A percentile compares a stretch with the other conserved stretches of the same genome.
These are phyloP conservation scores for Sporothrix inflata DNA, from an alignment of 2,329 filamentous ascomycete genomes.

Conservation along the genomic window DNA sequence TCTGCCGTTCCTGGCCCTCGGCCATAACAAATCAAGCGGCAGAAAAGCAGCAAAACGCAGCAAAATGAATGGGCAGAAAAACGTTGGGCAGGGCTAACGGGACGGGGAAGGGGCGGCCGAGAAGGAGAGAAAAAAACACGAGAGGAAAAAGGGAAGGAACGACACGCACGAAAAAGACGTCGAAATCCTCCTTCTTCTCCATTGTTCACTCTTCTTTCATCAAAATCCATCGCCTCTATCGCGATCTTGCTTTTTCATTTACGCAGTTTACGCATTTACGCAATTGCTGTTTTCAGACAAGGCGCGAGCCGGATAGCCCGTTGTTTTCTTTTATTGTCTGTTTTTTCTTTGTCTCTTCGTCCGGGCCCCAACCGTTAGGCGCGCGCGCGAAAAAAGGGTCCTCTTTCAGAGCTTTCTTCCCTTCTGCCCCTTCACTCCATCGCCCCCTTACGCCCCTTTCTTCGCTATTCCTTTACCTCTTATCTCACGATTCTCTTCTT, in stretches of 20 bases:
- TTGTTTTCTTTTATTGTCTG: constrained; percentile 13
- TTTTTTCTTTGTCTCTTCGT: constrained; percentile 9
- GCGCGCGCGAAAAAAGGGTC: constrained; percentile 20
- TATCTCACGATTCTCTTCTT: not conserved
- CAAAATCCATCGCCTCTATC: not conserved
- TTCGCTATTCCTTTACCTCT: not conserved
- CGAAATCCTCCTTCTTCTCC: not conserved
- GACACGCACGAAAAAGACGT: constrained; percentile 15
- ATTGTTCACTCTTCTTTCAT: constrained; percentile 2
- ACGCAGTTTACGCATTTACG: not conserved
- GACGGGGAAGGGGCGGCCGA: not conserved
- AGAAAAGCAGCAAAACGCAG: not conserved
- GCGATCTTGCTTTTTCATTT: not conserved
- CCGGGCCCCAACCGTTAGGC: not conserved
- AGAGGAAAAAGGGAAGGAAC: constrained; percentile 3
- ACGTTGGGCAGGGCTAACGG: not conserved
- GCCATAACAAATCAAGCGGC: constrained; percentile 28
- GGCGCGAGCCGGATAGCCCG: not conserved
- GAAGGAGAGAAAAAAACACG: not conserved
- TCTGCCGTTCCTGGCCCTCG: constrained; percentile 21
- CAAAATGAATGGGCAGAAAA: constrained; percentile 14
- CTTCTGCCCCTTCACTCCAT: constrained; percentile 16
- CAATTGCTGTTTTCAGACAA: constrained; percentile 9
- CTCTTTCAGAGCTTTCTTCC: constrained; percentile 3
- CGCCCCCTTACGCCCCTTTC: not conserved